Evolutionary conservation across 768 basidiomycete genomes (phyloP).

Genomic region (Russula griseocarnosa): DNA sequence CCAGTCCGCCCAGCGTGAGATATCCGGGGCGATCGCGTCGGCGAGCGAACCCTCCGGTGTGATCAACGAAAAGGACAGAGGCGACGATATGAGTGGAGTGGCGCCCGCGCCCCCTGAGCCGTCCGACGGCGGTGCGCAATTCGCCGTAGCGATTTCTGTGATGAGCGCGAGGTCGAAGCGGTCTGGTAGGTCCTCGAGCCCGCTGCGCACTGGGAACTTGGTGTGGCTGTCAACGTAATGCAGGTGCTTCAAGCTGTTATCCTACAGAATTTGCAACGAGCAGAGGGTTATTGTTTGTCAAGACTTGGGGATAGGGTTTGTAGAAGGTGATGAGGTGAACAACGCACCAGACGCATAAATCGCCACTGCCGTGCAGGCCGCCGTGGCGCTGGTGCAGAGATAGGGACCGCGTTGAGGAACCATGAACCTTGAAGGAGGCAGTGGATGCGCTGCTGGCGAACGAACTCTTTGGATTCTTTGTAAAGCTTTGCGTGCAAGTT

Average conservation of each 20-base stretch:
- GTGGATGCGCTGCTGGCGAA: slow-evolving; percentile 82
- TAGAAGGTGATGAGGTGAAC: not conserved
- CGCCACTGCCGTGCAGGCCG: slow-evolving; percentile 71
- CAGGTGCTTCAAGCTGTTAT: slow-evolving; percentile 72
- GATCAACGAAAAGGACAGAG: slow-evolving; percentile 34
- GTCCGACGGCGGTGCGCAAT: slow-evolving; percentile 64
- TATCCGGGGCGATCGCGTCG: slow-evolving; percentile 43
- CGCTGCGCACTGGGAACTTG: slow-evolving; percentile 74
- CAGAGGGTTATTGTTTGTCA: not conserved
- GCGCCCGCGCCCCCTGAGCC: slow-evolving; percentile 35
- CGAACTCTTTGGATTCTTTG: slow-evolving; percentile 88
- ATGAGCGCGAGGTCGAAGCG: slow-evolving; percentile 77
- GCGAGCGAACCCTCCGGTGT: slow-evolving; percentile 34
- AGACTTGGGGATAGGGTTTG: not conserved
- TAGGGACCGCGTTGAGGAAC: slow-evolving; percentile 78
- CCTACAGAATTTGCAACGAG: slow-evolving; percentile 42
- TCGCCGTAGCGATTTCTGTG: slow-evolving; percentile 73
- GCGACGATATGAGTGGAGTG: slow-evolving; percentile 32
- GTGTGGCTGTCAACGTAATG: slow-evolving; percentile 79
- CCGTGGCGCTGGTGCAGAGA: slow-evolving; percentile 41
- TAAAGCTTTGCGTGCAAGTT: slow-evolving; percentile 81
- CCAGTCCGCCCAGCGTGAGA: slow-evolving; percentile 87
- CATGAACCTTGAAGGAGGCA: slow-evolving; percentile 87
- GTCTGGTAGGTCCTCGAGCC: slow-evolving; percentile 84
- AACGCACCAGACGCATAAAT: slow-evolving; percentile 75